Evolutionary conservation across 1,139 yeast species (phyloP).

Genomic region (Candida dubliniensis): DNA sequence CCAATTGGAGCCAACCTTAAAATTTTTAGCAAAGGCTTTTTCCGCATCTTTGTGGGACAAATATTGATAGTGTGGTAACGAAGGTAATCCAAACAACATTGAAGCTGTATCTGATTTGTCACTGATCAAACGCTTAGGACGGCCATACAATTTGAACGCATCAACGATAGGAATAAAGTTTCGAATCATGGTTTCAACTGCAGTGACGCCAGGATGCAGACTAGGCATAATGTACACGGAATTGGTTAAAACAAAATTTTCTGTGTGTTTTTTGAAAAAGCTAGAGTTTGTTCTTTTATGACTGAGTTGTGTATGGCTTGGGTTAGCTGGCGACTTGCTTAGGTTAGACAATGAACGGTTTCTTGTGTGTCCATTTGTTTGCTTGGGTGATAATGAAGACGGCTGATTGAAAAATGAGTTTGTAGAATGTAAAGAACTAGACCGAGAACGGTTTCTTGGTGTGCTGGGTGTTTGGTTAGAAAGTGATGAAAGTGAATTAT

Average conservation of each 20-base stretch:
- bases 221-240: constrained; percentile 53
- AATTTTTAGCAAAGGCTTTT: constrained; percentile 25
- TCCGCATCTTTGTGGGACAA: constrained; percentile 41
- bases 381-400: constrained; percentile 24
- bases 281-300: constrained; percentile 15
- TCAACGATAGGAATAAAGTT: constrained; percentile 54
- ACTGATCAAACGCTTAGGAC: constrained; percentile 51
- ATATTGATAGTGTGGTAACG: constrained; percentile 55
- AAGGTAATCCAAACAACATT: constrained; percentile 55
- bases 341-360: constrained; percentile 13
- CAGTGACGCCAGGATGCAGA: constrained; percentile 55
- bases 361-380: constrained; percentile 7
- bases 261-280: constrained; percentile 27
- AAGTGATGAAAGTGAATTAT: constrained; percentile 18
- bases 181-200: constrained; percentile 59
- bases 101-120: constrained; percentile 47
- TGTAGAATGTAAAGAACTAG: constrained; percentile 23
- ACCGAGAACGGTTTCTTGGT: constrained; percentile 20
- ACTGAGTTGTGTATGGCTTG: constrained; percentile 10
- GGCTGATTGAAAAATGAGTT: constrained; percentile 29
- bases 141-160: constrained; percentile 54
- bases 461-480: constrained; percentile 13
- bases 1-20: constrained; percentile 32
- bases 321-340: constrained; percentile 9
- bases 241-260: constrained; percentile 34